phyloP scores from a whole-genome alignment of 805 yeast genomes.

The Metschnikowia picachoensis region DNA sequence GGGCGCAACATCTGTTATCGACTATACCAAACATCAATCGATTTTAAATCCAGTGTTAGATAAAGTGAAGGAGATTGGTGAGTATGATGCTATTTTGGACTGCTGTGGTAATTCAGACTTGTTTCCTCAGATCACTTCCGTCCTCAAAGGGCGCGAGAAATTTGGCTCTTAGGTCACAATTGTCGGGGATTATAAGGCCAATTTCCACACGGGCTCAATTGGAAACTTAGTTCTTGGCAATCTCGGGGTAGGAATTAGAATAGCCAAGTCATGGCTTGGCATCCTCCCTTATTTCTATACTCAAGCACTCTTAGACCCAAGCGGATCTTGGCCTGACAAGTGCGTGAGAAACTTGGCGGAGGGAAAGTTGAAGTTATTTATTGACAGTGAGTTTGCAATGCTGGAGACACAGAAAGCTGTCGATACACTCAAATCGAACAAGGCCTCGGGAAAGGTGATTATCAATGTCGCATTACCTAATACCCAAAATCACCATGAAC shows the following conservation, averaged over 20 bases:
- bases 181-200: slow-evolving; percentile 50
- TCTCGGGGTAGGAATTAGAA: slow-evolving; percentile 6
- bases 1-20: slow-evolving; percentile 60
- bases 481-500: neutral
- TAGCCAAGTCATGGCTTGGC: slow-evolving; percentile 16
- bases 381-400: slow-evolving; percentile 53
- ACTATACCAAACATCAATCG: slow-evolving; percentile 47
- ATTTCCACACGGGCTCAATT: slow-evolving; percentile 22
- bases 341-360: slow-evolving; percentile 41
- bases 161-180: slow-evolving; percentile 50
- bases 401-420: slow-evolving; percentile 50
- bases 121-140: slow-evolving; percentile 35
- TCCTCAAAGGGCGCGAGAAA: slow-evolving; percentile 41
- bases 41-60: slow-evolving; percentile 32
- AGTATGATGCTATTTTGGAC: slow-evolving; percentile 63
- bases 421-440: slow-evolving; percentile 42
- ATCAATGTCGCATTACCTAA: slow-evolving; percentile 22
- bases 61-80: slow-evolving; percentile 27
- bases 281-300: slow-evolving; percentile 27
- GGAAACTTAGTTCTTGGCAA: neutral
- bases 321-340: slow-evolving; percentile 18
- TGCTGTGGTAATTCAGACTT: slow-evolving; percentile 58
- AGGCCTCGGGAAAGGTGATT: slow-evolving; percentile 68
- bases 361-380: slow-evolving; percentile 40
- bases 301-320: slow-evolving; percentile 15